Percentiles rank a stretch among this genome's conserved stretches.
phyloP scores from a whole-genome alignment of 352 stramenopile genomes.

The Phytopythium mirpurense region DNA sequence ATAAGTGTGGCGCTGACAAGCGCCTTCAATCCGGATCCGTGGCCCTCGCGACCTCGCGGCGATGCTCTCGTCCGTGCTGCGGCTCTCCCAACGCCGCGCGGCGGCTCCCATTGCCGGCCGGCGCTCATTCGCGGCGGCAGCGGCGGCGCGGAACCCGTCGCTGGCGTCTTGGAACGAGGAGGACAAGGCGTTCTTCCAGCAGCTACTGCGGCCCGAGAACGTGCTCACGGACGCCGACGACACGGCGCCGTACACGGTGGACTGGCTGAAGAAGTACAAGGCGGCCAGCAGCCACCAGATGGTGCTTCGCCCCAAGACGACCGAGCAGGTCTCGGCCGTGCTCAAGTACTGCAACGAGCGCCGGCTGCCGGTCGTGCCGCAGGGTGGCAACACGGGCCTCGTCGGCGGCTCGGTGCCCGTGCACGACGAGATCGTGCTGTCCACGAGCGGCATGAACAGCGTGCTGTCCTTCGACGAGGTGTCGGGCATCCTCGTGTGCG shows the following conservation, averaged over 20 bases:
- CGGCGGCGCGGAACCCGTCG: conserved; percentile 29
- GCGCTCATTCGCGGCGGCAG: conserved; percentile 20
- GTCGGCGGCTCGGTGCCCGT: conserved; percentile 91
- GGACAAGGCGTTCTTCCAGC: conserved; percentile 62
- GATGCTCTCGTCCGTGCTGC: conserved; percentile 20
- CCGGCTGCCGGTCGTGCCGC: conserved; percentile 89
- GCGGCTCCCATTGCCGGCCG: conserved; percentile 8
- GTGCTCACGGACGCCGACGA: conserved; percentile 70
- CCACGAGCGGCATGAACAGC: conserved; percentile 86
- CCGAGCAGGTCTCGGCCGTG: conserved; percentile 83
- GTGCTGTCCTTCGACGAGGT: conserved; percentile 90
- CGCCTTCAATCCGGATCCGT: conserved; percentile 6
- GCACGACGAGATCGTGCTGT: conserved; percentile 94
- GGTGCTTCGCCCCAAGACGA: conserved; percentile 86
- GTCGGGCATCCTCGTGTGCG: conserved; percentile 75
- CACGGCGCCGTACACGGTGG: conserved; percentile 61
- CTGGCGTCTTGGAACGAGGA: conserved; percentile 54
- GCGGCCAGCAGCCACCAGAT: conserved; percentile 48
- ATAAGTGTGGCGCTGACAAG: not conserved
- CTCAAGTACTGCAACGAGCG: conserved; percentile 92
- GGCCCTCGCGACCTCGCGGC: too few species aligned
- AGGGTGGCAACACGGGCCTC: conserved; percentile 97
- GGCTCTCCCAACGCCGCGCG: conserved; percentile 9
- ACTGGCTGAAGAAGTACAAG: conserved; percentile 88
- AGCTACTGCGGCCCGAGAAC: conserved; percentile 47